Evolutionary conservation across 805 yeast species (phyloP), one percentile per base, ranked within the genome.

Genomic region (Diddensiella santjacobensis): DNA sequence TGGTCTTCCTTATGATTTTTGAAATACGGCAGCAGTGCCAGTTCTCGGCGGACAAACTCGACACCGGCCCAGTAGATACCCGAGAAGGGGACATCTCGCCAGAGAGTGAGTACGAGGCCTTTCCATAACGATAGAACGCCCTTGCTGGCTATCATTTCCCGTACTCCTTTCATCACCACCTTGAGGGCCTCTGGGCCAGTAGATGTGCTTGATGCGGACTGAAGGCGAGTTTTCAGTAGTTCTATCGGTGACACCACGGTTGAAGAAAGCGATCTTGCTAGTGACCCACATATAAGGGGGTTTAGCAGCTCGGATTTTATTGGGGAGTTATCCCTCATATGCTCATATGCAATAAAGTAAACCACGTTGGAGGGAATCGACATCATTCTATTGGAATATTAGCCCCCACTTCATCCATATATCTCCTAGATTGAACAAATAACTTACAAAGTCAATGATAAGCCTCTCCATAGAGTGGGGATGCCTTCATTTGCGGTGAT

Each of bases 31-130:
- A 54, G 44, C 8, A 42, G 17, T 39, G 61, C 50, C 22, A 66
- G 47, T 19, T 54, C 57, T 18, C 58, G 55, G 51, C 74, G 72
- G 33, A 71, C 62, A 51, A 63, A 73, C 60, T 90, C 98, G 58
- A 90, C 88, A 3, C 84, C 76, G 8, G 87, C 79, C 99, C 99
- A 93, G 66, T 93, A 93, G 1, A 91, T 81, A 0, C 95, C 97
- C 53, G 95, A 84, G 64, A 93, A 93, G 1, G 99, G 99, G 0
- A 91, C 98, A 64, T 93, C 99, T 66, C 99, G 75, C 96, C 96
- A 91, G 13, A 93, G 72, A 0, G 99, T 93, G 35, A 93, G 74
- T 36, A 84, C 81, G 19, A 93, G 70, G 0, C 99, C 99, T 47
- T 83, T 82, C 73, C 89, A 93, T 17, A 93, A 64, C 0, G 88